Conservation (phyloP, 2,329 filamentous ascomycete genomes). For the Thyridium curvatum region DNA sequence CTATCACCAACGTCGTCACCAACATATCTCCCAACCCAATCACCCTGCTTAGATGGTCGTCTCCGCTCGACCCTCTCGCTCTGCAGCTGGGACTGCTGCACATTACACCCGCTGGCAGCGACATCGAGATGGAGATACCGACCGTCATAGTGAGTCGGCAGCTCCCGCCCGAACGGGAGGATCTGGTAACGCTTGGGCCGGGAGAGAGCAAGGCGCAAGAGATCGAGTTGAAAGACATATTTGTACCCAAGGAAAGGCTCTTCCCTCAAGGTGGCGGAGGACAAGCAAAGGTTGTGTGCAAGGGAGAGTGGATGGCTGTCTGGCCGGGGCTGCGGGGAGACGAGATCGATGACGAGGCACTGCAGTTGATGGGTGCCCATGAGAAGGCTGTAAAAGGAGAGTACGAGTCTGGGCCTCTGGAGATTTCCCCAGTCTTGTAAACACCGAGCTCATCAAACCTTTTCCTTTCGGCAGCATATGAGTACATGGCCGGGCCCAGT, state of each 20-base stretch:
- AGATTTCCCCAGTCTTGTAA: too few species aligned
- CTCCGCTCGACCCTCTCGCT: constrained; percentile 36
- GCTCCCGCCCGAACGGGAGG: constrained; percentile 32
- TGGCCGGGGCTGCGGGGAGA: constrained; percentile 19
- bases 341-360: constrained; percentile 11
- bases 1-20: constrained; percentile 28
- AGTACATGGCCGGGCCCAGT: too few species aligned
- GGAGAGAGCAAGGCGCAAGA: constrained; percentile 26
- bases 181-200: constrained; percentile 29
- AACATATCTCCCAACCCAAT: constrained; percentile 30
- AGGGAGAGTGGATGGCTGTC: constrained; percentile 31
- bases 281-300: constrained; percentile 18
- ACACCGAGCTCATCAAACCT: too few species aligned
- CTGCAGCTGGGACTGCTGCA: constrained; percentile 33
- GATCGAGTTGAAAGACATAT: constrained; percentile 26
- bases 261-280: too few species aligned
- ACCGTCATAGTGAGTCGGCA: constrained; percentile 29
- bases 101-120: constrained; percentile 27
- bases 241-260: constrained; percentile 26
- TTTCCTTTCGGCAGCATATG: too few species aligned
- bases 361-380: constrained; percentile 13
- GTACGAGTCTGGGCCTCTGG: constrained; percentile 8
- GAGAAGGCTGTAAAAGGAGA: constrained; percentile 12
- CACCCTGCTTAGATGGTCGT: constrained; percentile 35
- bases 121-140: constrained; percentile 26